Base-by-base conservation (phyloP, 2,329 filamentous ascomycete species). In the Microthyrium microscopicum region DNA sequence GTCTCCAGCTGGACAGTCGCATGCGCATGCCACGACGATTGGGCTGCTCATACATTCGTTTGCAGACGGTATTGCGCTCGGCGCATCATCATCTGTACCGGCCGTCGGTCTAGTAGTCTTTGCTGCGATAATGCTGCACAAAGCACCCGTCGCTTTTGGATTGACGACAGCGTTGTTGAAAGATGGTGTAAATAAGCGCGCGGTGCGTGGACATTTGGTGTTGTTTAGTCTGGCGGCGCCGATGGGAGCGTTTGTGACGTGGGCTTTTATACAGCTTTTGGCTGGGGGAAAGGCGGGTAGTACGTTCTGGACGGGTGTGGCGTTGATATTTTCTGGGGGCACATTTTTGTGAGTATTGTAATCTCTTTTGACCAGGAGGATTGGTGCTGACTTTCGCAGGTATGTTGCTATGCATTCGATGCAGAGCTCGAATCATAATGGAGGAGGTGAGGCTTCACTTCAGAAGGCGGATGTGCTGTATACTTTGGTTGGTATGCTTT, bases 341-440 rank as follows among this genome's bases (percentile, higher is more conserved):
- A 98, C 89, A 0, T 98, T 98, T 50, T 57, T 98, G 77, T 94
- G 60, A 69, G 80, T 64, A 22, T 9, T 18, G 21, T 20, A 20
- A 12, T 17, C 18, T 20, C 15, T 29, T 24, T 12, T 38, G 6
- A 17, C 3, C 5, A 26, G 30, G 20, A n/a, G n/a, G 31, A 15
- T 21, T 18, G 30, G 29, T 20, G 37, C 46, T 50, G 40, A 55
- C 42, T 40, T 20, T 30, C 16, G 29, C 41, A 91, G 83, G 45
- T 93, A 95, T 49, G 89, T 98, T 27, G 89, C 89, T 1, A 94
- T 95, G 85, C 89, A 98, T 50, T 84, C 85, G 1, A 93, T 95
- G 83, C 81, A 91, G 50, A 85, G 93, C 47, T 70, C 75, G 26
- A 17, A 15, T 7, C 26, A 29, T 16, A 17, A 25, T 25, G 8